Conservation (phyloP, 176 grass and related monocot genomes). For the Cocos nucifera region DNA sequence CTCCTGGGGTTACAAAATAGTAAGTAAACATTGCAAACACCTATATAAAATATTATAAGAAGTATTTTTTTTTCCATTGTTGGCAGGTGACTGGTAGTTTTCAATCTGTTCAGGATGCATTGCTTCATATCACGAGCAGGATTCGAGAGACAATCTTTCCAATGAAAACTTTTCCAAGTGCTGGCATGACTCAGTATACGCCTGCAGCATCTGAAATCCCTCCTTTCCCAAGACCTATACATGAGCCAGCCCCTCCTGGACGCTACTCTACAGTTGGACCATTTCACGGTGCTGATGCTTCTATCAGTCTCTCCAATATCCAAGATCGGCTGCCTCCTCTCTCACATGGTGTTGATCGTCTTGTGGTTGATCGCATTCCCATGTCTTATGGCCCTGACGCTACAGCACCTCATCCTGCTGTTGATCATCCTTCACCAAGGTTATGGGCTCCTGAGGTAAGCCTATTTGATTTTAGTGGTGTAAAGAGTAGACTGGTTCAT, state of each 20-base stretch:
- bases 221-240: slow-evolving; percentile 36
- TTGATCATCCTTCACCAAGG: slow-evolving; percentile 47
- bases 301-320: slow-evolving; percentile 30
- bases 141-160: slow-evolving; percentile 53
- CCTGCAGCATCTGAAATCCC: slow-evolving; percentile 22
- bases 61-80: slow-evolving; percentile 12
- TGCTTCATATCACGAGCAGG: slow-evolving; percentile 54
- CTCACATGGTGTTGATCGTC: slow-evolving; percentile 31
- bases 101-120: slow-evolving; percentile 58
- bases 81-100: slow-evolving; percentile 59
- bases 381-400: slow-evolving; percentile 40
- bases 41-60: neutral
- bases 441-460: slow-evolving; percentile 50
- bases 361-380: slow-evolving; percentile 31
- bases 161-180: slow-evolving; percentile 29
- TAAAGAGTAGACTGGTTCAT: no score
- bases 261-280: slow-evolving; percentile 20
- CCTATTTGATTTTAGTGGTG: neutral
- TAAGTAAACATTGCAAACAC: slow-evolving; percentile 13
- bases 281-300: slow-evolving; percentile 42
- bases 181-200: slow-evolving; percentile 40
- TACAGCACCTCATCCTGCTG: slow-evolving; percentile 31
- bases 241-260: slow-evolving; percentile 43
- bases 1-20: neutral
- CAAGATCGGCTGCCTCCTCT: slow-evolving; percentile 29